Percentiles rank a stretch among this genome's conserved stretches.
Evolutionary conservation across 1,139 yeast species (phyloP).

Genomic region (Debaryomyces coudertii): DNA sequence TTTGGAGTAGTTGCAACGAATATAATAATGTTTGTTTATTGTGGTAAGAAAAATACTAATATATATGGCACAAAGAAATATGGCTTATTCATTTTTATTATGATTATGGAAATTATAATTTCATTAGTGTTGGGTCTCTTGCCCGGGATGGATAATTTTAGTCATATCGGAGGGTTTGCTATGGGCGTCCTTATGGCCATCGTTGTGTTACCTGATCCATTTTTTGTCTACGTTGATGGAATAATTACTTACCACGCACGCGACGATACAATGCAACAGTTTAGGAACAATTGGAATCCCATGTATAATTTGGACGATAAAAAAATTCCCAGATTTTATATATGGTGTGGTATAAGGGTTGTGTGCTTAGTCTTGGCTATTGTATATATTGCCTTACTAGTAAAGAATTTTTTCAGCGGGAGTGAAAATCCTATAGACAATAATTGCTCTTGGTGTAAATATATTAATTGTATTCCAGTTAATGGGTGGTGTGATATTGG

Average conservation of each 20-base stretch:
- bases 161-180: constrained; percentile 78
- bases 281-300: constrained; percentile 48
- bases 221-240: constrained; percentile 48
- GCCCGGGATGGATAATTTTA: constrained; percentile 77
- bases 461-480: constrained; percentile 71
- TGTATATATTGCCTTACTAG: constrained; percentile 54
- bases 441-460: constrained; percentile 70
- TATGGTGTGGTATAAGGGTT: constrained; percentile 56
- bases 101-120: constrained; percentile 60
- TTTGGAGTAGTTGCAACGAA: constrained; percentile 73
- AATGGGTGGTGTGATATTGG: constrained; percentile 75
- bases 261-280: constrained; percentile 45
- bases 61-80: constrained; percentile 47
- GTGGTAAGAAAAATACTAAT: constrained; percentile 53
- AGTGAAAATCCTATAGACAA: constrained; percentile 41
- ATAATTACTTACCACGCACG: constrained; percentile 42
- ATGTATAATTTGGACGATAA: constrained; percentile 38
- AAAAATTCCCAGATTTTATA: constrained; percentile 36
- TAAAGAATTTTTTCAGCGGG: constrained; percentile 47
- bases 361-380: constrained; percentile 51
- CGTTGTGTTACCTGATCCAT: constrained; percentile 61
- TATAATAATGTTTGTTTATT: constrained; percentile 57
- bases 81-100: constrained; percentile 46
- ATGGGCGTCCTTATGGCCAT: constrained; percentile 60
- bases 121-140: constrained; percentile 67